phyloP scores from a whole-genome alignment of 1,139 yeast species.

The Magnusiomyces tetraspermus region DNA sequence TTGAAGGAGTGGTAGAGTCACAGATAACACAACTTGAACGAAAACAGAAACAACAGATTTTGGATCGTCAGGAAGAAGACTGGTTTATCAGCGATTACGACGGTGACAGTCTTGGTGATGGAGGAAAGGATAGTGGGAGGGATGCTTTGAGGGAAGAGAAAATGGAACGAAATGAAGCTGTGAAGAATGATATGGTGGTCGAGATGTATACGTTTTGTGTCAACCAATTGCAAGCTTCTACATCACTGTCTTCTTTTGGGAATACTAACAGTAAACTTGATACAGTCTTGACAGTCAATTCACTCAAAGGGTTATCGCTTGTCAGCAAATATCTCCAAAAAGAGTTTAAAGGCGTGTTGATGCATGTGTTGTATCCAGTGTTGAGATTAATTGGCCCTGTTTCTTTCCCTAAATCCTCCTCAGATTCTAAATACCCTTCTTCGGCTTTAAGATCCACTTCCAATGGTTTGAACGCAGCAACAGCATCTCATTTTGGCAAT shows the following conservation, averaged over 20 bases:
- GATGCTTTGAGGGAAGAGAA: too few species aligned
- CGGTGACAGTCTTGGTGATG: too few species aligned
- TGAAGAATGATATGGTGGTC: slow-evolving; percentile 9
- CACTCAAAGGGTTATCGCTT: slow-evolving; percentile 36
- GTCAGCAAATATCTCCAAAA: slow-evolving; percentile 34
- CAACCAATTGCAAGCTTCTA: background rate
- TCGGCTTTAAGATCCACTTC: too few species aligned
- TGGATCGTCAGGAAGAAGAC: too few species aligned
- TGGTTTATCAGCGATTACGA: too few species aligned
- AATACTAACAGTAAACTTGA: too few species aligned
- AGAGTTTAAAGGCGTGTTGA: slow-evolving; percentile 41
- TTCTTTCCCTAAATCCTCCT: too few species aligned
- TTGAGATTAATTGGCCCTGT: slow-evolving; percentile 43
- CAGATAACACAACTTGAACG: background rate
- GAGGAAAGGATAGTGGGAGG: slow-evolving; percentile 11
- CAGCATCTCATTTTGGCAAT: slow-evolving; percentile 19
- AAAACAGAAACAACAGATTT: too few species aligned
- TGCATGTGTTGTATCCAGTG: slow-evolving; percentile 48
- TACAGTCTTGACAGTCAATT: background rate
- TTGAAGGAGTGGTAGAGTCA: slow-evolving; percentile 22
- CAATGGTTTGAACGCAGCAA: too few species aligned
- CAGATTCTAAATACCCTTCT: too few species aligned
- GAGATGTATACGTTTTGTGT: slow-evolving; percentile 10
- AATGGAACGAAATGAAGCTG: too few species aligned
- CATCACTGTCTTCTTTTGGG: too few species aligned